Evolutionary conservation across 768 basidiomycete species (phyloP).

Genomic region (Boletus sp.): DNA sequence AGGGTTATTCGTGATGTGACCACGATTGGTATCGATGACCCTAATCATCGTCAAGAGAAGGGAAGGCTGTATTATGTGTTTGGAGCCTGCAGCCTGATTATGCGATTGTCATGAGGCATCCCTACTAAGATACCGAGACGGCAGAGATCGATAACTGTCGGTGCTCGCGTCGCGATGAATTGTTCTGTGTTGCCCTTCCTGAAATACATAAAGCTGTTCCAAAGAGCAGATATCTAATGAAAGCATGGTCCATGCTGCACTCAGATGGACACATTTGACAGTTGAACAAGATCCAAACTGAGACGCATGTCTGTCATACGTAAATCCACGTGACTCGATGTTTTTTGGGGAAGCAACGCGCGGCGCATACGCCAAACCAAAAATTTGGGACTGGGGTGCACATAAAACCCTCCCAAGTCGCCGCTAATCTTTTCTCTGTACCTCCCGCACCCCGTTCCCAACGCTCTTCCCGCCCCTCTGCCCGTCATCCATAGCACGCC

Average conservation of each 20-base stretch:
- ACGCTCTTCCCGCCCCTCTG: background rate
- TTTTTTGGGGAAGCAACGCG: conserved; percentile 30
- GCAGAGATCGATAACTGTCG: background rate
- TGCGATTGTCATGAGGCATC: conserved; percentile 10
- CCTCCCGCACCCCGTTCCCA: conserved; percentile 2
- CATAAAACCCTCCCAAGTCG: conserved; percentile 18
- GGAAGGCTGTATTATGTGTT: conserved; percentile 11
- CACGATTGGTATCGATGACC: conserved; percentile 29
- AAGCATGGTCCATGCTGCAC: background rate
- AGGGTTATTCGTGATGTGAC: conserved; percentile 15
- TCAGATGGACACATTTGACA: background rate
- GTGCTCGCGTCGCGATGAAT: background rate
- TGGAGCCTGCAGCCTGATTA: conserved; percentile 5
- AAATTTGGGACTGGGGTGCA: conserved; percentile 34
- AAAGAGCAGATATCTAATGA: too few species aligned
- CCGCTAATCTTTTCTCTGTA: conserved; percentile 5
- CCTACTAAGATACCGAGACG: background rate
- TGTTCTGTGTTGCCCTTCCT: background rate
- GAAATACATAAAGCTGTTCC: background rate
- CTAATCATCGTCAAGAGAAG: conserved; percentile 6
- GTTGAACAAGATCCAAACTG: background rate
- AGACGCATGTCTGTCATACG: conserved; percentile 13
- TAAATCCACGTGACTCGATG: conserved; percentile 29
- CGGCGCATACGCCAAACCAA: conserved; percentile 21
- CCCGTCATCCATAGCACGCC: conserved; percentile 4